A percentile compares a stretch with the other conserved stretches of the same genome.
phyloP scores from a whole-genome alignment of 2,329 filamentous ascomycete species.

The Fusarium neocosmosporiellum region DNA sequence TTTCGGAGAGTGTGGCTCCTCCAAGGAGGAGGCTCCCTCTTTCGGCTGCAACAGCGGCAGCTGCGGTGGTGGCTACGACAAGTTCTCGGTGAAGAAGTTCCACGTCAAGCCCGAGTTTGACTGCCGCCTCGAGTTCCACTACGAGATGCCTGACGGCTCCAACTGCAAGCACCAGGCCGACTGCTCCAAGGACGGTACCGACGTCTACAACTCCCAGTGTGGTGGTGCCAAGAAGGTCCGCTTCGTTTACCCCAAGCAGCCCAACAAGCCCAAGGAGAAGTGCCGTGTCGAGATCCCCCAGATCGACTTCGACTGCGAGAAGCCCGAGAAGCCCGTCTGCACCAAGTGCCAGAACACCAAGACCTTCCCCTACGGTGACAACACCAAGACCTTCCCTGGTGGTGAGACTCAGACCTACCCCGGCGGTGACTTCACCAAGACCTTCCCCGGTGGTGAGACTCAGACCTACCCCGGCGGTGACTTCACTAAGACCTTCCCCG shows the following conservation, averaged over 20 bases:
- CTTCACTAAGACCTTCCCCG: slow-evolving; percentile 15
- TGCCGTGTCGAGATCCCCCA: slow-evolving; percentile 81
- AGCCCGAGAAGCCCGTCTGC: slow-evolving; percentile 37
- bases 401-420: slow-evolving; percentile 19
- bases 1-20: slow-evolving; percentile 62
- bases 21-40: slow-evolving; percentile 63
- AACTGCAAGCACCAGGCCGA: slow-evolving; percentile 81
- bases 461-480: slow-evolving; percentile 20
- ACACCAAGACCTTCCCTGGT: slow-evolving; percentile 12
- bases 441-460: slow-evolving; percentile 19
- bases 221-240: slow-evolving; percentile 88
- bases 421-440: slow-evolving; percentile 3
- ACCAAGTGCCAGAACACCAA: slow-evolving; percentile 19
- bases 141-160: slow-evolving; percentile 84
- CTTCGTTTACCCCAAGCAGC: slow-evolving; percentile 72
- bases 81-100: slow-evolving; percentile 82
- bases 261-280: slow-evolving; percentile 61
- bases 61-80: slow-evolving; percentile 50
- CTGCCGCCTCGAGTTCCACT: slow-evolving; percentile 85
- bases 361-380: background rate
- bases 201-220: slow-evolving; percentile 86
- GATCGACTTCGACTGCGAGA: slow-evolving; percentile 78
- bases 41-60: slow-evolving; percentile 59
- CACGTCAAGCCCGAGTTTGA: slow-evolving; percentile 80
- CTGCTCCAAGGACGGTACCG: slow-evolving; percentile 75